Evolutionary conservation across 345 rosid species (phyloP).

Genomic region (Eucalyptus microcorys): DNA sequence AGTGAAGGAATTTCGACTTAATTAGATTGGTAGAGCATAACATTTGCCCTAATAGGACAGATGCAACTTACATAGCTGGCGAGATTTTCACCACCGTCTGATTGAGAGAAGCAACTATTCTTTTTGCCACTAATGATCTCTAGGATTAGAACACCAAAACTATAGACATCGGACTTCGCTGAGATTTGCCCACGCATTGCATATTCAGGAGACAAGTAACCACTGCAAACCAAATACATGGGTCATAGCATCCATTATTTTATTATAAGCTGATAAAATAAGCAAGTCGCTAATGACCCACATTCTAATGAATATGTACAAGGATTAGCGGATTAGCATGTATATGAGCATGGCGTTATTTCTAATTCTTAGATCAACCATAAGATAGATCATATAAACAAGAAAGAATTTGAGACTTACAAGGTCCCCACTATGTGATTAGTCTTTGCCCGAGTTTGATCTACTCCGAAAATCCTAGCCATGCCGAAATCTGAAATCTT

Average conservation of each 20-base stretch:
- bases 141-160: constrained; percentile 7
- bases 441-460: constrained; percentile 1
- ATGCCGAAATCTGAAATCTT: constrained; percentile 19
- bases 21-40: too few species aligned
- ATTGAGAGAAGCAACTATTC: constrained; percentile 5
- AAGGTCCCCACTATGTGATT: constrained; percentile 4
- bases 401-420: neutral
- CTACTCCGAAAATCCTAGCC: constrained; percentile 3
- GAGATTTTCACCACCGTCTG: neutral
- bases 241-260: too few species aligned
- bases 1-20: neutral
- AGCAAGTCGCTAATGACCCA: neutral
- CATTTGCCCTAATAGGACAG: neutral
- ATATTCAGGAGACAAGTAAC: constrained; percentile 34
- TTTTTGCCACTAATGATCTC: constrained; percentile 24
- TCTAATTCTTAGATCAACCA: too few species aligned
- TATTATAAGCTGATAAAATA: too few species aligned
- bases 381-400: too few species aligned
- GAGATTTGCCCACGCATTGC: constrained; percentile 15
- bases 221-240: constrained; percentile 4
- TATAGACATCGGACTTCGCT: constrained; percentile 18
- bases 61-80: neutral
- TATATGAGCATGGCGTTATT: too few species aligned
- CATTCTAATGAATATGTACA: too few species aligned
- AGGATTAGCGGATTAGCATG: too few species aligned